A percentile compares a stretch with the other conserved stretches of the same genome.
phyloP scores from a whole-genome alignment of 495 filamentous ascomycete genomes.

The Mycothermus thermophilus region DNA sequence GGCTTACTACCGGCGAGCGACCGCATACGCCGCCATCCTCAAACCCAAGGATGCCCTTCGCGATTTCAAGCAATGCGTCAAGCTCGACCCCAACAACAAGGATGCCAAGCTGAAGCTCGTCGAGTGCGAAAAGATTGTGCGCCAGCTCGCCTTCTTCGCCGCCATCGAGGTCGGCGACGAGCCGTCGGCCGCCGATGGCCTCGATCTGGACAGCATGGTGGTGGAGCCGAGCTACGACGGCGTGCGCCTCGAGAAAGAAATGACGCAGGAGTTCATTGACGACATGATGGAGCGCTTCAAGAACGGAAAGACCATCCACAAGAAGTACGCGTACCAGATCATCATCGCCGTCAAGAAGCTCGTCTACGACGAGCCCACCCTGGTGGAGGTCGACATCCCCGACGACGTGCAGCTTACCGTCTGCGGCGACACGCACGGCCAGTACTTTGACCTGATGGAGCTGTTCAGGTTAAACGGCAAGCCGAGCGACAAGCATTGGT shows the following conservation, averaged over 20 bases:
- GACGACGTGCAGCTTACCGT: constrained; percentile 72
- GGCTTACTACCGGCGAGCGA: constrained; percentile 91
- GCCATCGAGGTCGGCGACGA: constrained; percentile 90
- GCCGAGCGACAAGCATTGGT: constrained; percentile 71
- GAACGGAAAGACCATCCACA: constrained; percentile 83
- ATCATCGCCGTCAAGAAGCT: constrained; percentile 77
- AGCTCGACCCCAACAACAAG: constrained; percentile 72
- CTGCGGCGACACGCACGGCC: constrained; percentile 97
- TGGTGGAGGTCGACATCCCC: constrained; percentile 84
- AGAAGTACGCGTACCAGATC: constrained; percentile 96
- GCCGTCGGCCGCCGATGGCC: constrained; percentile 75
- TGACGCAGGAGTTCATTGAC: constrained; percentile 92
- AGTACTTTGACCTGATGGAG: constrained; percentile 94
- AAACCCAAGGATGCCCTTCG: constrained; percentile 73
- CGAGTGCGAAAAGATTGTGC: constrained; percentile 87
- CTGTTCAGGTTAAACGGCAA: constrained; percentile 86
- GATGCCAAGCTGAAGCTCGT: constrained; percentile 79
- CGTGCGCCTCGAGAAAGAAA: constrained; percentile 58
- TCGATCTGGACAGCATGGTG: constrained; percentile 73
- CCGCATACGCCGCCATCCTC: constrained; percentile 79
- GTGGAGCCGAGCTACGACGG: constrained; percentile 83
- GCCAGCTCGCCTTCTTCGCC: constrained; percentile 76
- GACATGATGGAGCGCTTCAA: constrained; percentile 97
- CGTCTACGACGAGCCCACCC: constrained; percentile 83
- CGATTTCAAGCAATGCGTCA: constrained; percentile 86